These are phyloP conservation scores for Diaporthe ampelina DNA, from an alignment of 2,329 filamentous ascomycete genomes.

Conservation along the genomic window DNA sequence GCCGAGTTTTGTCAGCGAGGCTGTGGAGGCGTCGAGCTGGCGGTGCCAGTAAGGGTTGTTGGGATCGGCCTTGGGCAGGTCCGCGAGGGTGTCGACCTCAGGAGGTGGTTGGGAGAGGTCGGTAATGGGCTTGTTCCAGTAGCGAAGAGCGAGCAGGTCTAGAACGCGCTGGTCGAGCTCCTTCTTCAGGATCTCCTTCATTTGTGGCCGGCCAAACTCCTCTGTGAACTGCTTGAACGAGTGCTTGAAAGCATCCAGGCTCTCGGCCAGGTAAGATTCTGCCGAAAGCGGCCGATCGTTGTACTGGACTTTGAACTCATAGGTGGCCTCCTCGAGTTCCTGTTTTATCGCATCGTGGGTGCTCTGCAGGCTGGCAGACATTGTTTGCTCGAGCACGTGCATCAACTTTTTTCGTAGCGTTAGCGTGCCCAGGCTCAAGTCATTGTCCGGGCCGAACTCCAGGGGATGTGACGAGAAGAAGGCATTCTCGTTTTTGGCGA, in stretches of 20 bases:
- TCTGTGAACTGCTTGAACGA: conserved; percentile 96
- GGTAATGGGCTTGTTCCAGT: conserved; percentile 97
- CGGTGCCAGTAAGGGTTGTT: conserved; percentile 93
- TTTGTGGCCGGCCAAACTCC: conserved; percentile 88
- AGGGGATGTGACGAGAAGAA: conserved; percentile 88
- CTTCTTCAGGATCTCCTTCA: conserved; percentile 89
- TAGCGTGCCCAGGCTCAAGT: conserved; percentile 84
- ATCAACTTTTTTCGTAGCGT: conserved; percentile 95
- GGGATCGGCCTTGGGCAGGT: conserved; percentile 87
- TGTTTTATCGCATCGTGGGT: conserved; percentile 94
- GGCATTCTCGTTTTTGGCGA: conserved; percentile 87
- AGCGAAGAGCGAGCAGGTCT: conserved; percentile 90
- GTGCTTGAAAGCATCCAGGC: conserved; percentile 96
- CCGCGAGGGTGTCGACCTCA: conserved; percentile 80
- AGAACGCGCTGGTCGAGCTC: conserved; percentile 96
- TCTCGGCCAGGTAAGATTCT: conserved; percentile 96
- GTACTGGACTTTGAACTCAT: conserved; percentile 99
- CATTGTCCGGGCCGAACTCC: conserved; percentile 81
- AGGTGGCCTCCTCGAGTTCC: conserved; percentile 95
- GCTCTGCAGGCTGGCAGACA: conserved; percentile 90
- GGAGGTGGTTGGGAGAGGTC: conserved; percentile 77
- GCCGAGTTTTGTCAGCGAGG: conserved; percentile 91
- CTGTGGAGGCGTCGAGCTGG: conserved; percentile 92
- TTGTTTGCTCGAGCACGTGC: conserved; percentile 95
- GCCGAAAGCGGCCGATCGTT: conserved; percentile 95